Evolutionary conservation across 805 yeast species (phyloP).

Genomic region (Candida insectorum): DNA sequence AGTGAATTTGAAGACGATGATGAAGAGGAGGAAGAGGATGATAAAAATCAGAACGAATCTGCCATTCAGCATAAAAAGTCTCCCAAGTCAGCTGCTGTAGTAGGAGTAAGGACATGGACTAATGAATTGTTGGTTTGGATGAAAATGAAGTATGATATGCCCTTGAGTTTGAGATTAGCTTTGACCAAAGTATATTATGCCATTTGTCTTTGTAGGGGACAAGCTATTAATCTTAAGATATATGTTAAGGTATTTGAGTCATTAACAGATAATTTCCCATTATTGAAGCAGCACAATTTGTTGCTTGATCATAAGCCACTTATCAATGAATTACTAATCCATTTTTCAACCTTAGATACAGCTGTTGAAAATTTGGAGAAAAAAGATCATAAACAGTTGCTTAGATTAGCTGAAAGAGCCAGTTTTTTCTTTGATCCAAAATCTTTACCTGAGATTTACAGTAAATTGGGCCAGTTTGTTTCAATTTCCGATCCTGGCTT

Average conservation of each 20-base stretch:
- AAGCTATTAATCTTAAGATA: conserved; percentile 53
- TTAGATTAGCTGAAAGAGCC: conserved; percentile 52
- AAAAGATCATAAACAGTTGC: conserved; percentile 44
- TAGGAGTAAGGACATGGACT: conserved; percentile 80
- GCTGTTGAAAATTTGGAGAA: conserved; percentile 47
- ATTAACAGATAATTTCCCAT: conserved; percentile 47
- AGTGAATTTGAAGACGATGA: conserved; percentile 41
- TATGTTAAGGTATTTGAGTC: conserved; percentile 60
- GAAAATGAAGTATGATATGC: conserved; percentile 75
- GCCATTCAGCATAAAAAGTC: conserved; percentile 57
- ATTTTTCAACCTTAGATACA: conserved; percentile 37
- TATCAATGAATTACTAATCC: conserved; percentile 29
- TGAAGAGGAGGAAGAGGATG: conserved; percentile 32
- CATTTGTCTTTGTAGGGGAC: conserved; percentile 70
- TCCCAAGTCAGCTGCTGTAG: conserved; percentile 68
- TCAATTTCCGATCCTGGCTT: conserved; percentile 52
- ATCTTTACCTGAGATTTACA: conserved; percentile 49
- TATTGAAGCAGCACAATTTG: conserved; percentile 41
- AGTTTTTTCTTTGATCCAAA: conserved; percentile 50
- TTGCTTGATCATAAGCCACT: conserved; percentile 51
- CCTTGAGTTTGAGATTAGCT: conserved; percentile 56
- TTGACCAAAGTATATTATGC: conserved; percentile 70
- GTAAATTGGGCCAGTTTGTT: conserved; percentile 47
- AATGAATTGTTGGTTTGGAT: conserved; percentile 78
- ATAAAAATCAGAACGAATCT: conserved; percentile 27